phyloP scores from a whole-genome alignment of 495 filamentous ascomycete species.

The Neurospora sp. region DNA sequence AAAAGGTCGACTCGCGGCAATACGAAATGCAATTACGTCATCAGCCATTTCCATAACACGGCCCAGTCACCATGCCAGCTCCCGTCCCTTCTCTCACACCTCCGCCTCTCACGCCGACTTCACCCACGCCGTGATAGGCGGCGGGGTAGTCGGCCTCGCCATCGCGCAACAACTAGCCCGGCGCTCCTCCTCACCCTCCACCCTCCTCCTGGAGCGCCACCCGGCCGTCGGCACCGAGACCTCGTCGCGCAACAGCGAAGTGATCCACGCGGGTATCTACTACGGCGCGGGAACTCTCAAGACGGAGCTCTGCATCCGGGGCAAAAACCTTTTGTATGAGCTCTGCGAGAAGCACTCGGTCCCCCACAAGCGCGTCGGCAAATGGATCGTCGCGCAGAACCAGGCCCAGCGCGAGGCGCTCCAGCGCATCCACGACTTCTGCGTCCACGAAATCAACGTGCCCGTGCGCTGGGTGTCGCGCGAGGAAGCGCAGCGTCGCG shows the following conservation, averaged over 20 bases:
- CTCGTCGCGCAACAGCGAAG: constrained; percentile 87
- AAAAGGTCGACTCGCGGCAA: neutral
- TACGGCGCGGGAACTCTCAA: constrained; percentile 73
- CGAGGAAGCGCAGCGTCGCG: constrained; percentile 49
- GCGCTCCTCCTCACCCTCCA: constrained; percentile 38
- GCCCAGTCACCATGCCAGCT: neutral
- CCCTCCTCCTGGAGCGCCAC: constrained; percentile 78
- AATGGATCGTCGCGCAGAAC: constrained; percentile 92
- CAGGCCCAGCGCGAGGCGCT: constrained; percentile 55
- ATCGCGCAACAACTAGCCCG: constrained; percentile 66
- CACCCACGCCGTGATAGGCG: constrained; percentile 83
- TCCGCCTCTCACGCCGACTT: constrained; percentile 50
- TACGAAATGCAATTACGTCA: neutral
- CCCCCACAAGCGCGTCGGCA: constrained; percentile 65
- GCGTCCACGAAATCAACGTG: constrained; percentile 50
- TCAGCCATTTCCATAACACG: neutral
- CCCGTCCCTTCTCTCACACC: constrained; percentile 21
- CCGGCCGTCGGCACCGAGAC: constrained; percentile 76
- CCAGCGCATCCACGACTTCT: constrained; percentile 54
- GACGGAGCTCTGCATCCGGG: constrained; percentile 69
- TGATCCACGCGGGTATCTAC: constrained; percentile 94
- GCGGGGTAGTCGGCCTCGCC: constrained; percentile 85
- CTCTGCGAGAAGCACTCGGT: constrained; percentile 60
- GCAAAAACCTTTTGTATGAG: constrained; percentile 66
- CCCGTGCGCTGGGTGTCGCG: constrained; percentile 59